Conservation (phyloP, 1,284 basidiomycete species). For the Nidula niveotomentosa region DNA sequence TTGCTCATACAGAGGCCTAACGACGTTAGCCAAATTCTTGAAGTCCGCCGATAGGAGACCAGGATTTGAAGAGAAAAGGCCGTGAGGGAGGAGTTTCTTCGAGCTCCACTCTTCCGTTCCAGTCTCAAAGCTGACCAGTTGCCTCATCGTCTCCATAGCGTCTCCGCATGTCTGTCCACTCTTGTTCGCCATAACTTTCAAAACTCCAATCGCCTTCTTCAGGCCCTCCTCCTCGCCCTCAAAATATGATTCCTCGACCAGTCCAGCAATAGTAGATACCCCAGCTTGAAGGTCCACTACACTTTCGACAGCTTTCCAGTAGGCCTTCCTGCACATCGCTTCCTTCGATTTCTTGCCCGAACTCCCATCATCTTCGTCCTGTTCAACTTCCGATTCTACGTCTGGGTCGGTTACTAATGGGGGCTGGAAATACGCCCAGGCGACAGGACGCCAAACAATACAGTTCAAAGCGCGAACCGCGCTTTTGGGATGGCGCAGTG, state of each 20-base stretch:
- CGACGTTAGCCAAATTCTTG: constrained; percentile 38
- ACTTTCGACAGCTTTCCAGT: constrained; percentile 49
- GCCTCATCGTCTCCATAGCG: constrained; percentile 49
- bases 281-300: constrained; percentile 66
- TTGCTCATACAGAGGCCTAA: constrained; percentile 52
- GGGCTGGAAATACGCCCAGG: constrained; percentile 65
- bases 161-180: constrained; percentile 48
- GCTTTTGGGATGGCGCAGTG: constrained; percentile 58
- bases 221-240: constrained; percentile 34
- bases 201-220: constrained; percentile 39
- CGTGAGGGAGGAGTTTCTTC: constrained; percentile 49
- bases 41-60: constrained; percentile 63
- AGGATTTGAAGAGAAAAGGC: constrained; percentile 55
- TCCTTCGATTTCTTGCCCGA: constrained; percentile 19
- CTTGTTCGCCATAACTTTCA: constrained; percentile 55
- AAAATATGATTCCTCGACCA: constrained; percentile 36
- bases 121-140: constrained; percentile 42
- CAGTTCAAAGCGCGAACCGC: constrained; percentile 59
- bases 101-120: constrained; percentile 36
- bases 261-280: constrained; percentile 49
- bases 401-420: constrained; percentile 30
- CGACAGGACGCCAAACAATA: constrained; percentile 60
- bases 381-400: constrained; percentile 33
- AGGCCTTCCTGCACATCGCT: constrained; percentile 33
- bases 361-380: constrained; percentile 20